Base-by-base conservation (phyloP, 257 asterid genomes). In the Fraxinus quadrangulata region DNA sequence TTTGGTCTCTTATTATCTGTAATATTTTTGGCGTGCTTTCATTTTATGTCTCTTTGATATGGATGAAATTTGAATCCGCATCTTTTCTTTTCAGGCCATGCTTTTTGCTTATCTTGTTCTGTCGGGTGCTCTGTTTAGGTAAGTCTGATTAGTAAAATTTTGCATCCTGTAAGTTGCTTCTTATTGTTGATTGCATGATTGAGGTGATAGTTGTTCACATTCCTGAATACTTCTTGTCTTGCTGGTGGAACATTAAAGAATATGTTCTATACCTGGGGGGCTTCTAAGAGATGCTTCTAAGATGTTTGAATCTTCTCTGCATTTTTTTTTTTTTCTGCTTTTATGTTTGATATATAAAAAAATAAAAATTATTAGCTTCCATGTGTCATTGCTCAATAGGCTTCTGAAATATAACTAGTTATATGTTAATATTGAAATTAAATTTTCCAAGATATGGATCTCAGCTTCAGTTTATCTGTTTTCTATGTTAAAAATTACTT, bases 401-500 rank as follows among this genome's bases (percentile, higher is more conserved):
- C 51, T 42, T 42, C 17, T 11, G 51, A 42, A 12, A 42, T 11
- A 42, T 11, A 42, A 42, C 51, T 42, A 42, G 17, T 42, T 12
- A 42, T 42, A 42, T 42, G 51, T 11, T 10, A 42, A 42, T 12
- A 11, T 11, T 42, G 51, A 2, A 12, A 42, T 42, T 12, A 12
- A 12, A 42, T 42, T 42, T 42, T 12, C 51, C 51, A 42, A 12
- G 17, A 42, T 42, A 11, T 42, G 16, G 17, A 42, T 42, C 17
- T 42, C 67, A 72, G 72, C 74, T 74, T 70, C 51, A 11, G 51
- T 42, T 34, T 81, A 21, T 19, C 70, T 79, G 49, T 82, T 78
- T 56, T 78, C 67, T 81, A 63, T 72, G 80, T 69, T 81, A 40
- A 84, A 83, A 70, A 6, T 54, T 39, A 39, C 45, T 39, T 42